Percentiles rank a stretch among this genome's conserved stretches.
Conservation (phyloP, 306 rosid genomes). For the Carpinus fangiana region DNA sequence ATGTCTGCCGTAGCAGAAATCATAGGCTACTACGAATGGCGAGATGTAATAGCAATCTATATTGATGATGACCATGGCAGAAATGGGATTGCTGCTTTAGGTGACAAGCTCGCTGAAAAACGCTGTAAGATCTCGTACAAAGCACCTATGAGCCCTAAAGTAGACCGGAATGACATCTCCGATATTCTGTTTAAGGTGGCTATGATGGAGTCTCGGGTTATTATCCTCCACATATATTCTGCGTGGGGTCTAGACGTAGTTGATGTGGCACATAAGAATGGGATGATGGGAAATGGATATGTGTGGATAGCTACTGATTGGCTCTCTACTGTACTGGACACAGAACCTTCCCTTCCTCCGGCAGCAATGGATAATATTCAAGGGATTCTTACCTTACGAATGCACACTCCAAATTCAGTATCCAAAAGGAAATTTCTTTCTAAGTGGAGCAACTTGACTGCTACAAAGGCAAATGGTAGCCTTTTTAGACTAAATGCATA, state of each 20-base stretch:
- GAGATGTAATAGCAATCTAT: conserved; percentile 78
- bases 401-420: conserved; percentile 65
- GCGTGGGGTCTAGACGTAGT: conserved; percentile 50
- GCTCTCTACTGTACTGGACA: conserved; percentile 67
- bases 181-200: conserved; percentile 73
- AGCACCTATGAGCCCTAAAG: conserved; percentile 59
- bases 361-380: conserved; percentile 52
- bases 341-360: conserved; percentile 36
- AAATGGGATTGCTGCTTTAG: conserved; percentile 72
- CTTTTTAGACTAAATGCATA: conserved; percentile 49
- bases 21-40: conserved; percentile 68
- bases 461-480: conserved; percentile 24
- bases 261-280: conserved; percentile 58
- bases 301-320: conserved; percentile 92
- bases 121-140: conserved; percentile 78
- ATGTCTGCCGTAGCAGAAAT: conserved; percentile 86
- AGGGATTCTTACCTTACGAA: conserved; percentile 70
- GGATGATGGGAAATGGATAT: conserved; percentile 79
- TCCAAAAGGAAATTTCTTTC: conserved; percentile 61
- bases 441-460: conserved; percentile 73
- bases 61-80: conserved; percentile 90
- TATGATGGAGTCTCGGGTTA: conserved; percentile 70
- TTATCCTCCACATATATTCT: conserved; percentile 58
- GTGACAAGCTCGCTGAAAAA: conserved; percentile 72
- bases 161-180: conserved; percentile 54